Base-by-base conservation (phyloP, 495 filamentous ascomycete species). In the Alectoria sarmentosa region DNA sequence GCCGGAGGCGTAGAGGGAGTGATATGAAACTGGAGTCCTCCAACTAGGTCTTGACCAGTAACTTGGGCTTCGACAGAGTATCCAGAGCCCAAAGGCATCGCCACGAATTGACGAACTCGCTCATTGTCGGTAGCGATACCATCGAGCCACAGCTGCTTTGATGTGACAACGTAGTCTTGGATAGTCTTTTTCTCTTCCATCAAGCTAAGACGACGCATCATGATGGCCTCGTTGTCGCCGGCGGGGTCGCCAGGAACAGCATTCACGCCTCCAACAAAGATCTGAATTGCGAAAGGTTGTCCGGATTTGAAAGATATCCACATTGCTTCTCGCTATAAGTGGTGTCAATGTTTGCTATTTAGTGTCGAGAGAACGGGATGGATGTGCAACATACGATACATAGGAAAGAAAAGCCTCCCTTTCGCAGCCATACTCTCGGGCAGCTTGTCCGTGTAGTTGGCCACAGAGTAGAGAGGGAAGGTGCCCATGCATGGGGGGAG, bases 1-100 rank as follows among this genome's bases (percentile, higher is more conserved):
- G 44, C 9, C 26, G 11, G 23, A 5, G n/a, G 39, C 6, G 61
- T 71, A 13, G 63, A 23, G 3, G 80, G 79, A 37, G 75, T 76
- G 26, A 82, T 73, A 60, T 80, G 78, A 44, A 84, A 72, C 42
- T 81, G 78, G 14, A 83, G 54, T 17, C 80, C 81, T 21, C 77
- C 75, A 55, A 74, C 55, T 14, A 64, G 60, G 41, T 83, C 79
- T 66, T 73, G 44, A 17, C 77, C 76, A 0, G 78, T 81, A 0
- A 82, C 60, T 49, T 83, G 82, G 15, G 75, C 73, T 65, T 84
- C 80, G 19, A 83, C 73, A 14, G 74, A 72, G 52, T 83, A 83
- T 4, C 79, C 78, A 11, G 69, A 67, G 28, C 76, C 78, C 26
- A 75, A 62, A 0, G 64, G 68, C 69, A 66, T 66, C 8, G 67